Base-by-base conservation (phyloP, 2,329 filamentous ascomycete species). In the Botrytis fabae region DNA sequence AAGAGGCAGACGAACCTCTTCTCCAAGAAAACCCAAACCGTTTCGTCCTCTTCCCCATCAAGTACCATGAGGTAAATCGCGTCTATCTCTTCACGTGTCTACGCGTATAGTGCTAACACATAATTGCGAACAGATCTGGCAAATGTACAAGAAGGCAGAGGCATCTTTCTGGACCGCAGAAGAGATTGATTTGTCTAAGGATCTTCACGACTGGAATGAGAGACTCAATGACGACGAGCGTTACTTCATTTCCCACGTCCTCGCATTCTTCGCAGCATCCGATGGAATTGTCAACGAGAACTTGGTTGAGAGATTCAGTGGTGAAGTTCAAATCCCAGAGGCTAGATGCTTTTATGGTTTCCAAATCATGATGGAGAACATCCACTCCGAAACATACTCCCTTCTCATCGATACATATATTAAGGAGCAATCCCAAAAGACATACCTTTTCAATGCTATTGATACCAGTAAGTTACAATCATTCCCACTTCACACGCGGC, bases 351-450 rank as follows among this genome's bases (percentile, higher is more conserved):
- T 99, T 89, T 99, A 99, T 84, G 96, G 96, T 77, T 99, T 99
- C 90, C 96, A 99, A 87, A 98, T 98, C 87, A 99, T 99, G 96
- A 98, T 99, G 93, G 96, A 99, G 89, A 99, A 99, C 86, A 97
- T 99, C 81, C 96, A 99, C 89, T 98, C 96, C 25, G 96, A 99
- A 87, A 99, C 96, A 71, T 99, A 99, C 89, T 98, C 95, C 32
- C 91, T 99, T 51, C 91, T 99, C 82, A 99, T 99, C 83, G 96
- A 99, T 84, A 98, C 95, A 76, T 99, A 99, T 85, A 97, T 99
- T 86, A 98, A 97, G 88, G 96, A 99, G 87, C 93, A 93, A 76
- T 92, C 93, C 82, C 95, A 99, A 87, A 91, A 94, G 79, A 92
- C 89, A 75, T 95, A 98, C 83, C 92, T 99, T 73, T 98, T 99